Conservation (phyloP, 202 grass and related monocot species). For the Setaria viridis region DNA sequence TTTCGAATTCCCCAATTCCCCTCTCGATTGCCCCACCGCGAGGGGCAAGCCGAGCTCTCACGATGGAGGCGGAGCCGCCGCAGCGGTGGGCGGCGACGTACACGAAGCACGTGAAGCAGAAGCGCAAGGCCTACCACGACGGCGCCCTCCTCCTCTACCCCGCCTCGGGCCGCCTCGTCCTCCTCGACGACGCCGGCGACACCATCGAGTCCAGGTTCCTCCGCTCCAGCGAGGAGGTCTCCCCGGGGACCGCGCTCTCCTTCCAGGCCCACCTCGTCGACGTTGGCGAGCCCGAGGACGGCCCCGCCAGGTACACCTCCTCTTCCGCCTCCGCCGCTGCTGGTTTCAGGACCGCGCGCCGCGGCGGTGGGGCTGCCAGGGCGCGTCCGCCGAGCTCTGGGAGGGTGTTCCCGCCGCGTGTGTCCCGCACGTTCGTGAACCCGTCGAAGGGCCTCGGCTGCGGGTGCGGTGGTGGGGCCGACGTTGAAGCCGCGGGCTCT, state of each 20-base stretch:
- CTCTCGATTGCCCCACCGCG: neutral
- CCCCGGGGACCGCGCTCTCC: conserved; percentile 50
- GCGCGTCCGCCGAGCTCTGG: conserved; percentile 6
- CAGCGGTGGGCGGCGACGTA: conserved; percentile 71
- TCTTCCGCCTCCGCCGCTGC: neutral
- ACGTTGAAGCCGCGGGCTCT: conserved; percentile 17
- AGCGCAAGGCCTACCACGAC: conserved; percentile 89
- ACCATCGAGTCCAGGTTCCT: conserved; percentile 70
- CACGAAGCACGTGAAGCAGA: conserved; percentile 91
- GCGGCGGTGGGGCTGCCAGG: conserved; percentile 17
- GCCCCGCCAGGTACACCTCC: neutral
- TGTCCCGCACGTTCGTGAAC: conserved; percentile 27
- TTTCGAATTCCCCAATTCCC: conserved; percentile 35
- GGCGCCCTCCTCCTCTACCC: conserved; percentile 55
- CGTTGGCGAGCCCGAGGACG: conserved; percentile 51
- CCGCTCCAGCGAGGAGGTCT: conserved; percentile 54
- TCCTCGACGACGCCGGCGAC: conserved; percentile 62
- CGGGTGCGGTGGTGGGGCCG: neutral
- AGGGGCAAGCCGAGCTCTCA: neutral
- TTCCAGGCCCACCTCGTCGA: conserved; percentile 81
- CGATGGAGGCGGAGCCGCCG: conserved; percentile 44
- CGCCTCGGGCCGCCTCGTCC: conserved; percentile 63
- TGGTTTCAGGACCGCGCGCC: conserved; percentile 29
- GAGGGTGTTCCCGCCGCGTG: conserved; percentile 2
- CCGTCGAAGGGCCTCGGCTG: neutral